phyloP scores from a whole-genome alignment of 495 filamentous ascomycete genomes.

The Eremomyces bilateralis region DNA sequence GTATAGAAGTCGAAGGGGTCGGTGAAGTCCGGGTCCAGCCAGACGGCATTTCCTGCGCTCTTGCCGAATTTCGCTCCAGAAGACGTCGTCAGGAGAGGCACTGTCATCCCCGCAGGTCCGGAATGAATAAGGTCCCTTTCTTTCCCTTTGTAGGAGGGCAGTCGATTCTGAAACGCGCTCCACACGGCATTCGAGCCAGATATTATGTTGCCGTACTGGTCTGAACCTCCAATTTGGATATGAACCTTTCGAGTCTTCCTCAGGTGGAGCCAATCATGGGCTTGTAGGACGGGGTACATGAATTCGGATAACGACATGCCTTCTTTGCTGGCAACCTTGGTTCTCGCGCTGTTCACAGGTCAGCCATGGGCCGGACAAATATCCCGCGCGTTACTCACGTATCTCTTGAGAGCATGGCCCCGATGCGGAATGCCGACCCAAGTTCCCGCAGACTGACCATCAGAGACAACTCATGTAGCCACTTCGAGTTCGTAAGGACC shows the following conservation, averaged over 20 bases:
- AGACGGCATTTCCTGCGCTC: slow-evolving; percentile 81
- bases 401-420: slow-evolving; percentile 72
- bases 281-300: slow-evolving; percentile 76
- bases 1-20: slow-evolving; percentile 69
- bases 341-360: slow-evolving; percentile 47
- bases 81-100: slow-evolving; percentile 68
- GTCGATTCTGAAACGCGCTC: slow-evolving; percentile 29
- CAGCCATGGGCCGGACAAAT: slow-evolving; percentile 6
- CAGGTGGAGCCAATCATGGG: slow-evolving; percentile 91
- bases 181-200: slow-evolving; percentile 74
- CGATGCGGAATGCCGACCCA: slow-evolving; percentile 49
- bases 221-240: slow-evolving; percentile 80
- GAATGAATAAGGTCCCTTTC: too few relatives aligned
- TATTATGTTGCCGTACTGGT: slow-evolving; percentile 93
- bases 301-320: slow-evolving; percentile 93
- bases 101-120: slow-evolving; percentile 78
- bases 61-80: slow-evolving; percentile 88
- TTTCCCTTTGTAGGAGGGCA: slow-evolving; percentile 12
- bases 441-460: slow-evolving; percentile 51
- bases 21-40: slow-evolving; percentile 70
- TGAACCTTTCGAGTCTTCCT: slow-evolving; percentile 39
- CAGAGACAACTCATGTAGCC: slow-evolving; percentile 49
- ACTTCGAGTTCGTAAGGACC: slow-evolving; percentile 42
- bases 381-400: slow-evolving; percentile 37
- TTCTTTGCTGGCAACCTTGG: slow-evolving; percentile 52